Conservation (phyloP, 139 green algal species). For the Tetradesmus lagerheimii region DNA sequence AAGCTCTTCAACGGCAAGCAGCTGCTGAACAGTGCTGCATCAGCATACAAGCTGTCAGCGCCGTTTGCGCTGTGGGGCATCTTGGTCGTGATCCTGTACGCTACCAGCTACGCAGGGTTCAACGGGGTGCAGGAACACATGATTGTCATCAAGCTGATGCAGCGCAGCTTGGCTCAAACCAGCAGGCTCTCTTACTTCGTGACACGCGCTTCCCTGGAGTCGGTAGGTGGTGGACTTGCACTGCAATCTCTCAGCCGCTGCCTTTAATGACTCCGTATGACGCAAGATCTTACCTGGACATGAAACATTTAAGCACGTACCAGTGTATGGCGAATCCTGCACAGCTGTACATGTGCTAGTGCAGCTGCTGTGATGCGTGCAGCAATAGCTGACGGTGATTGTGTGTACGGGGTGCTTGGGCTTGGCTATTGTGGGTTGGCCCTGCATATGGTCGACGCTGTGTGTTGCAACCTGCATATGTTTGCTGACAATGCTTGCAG, state of each 20-base stretch:
- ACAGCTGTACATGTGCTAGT: neutral
- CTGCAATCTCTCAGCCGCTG: neutral
- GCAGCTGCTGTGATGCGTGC: neutral
- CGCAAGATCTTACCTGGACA: too few relatives aligned
- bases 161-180: neutral
- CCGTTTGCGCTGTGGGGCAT: conserved; percentile 53
- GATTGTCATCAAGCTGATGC: conserved; percentile 29
- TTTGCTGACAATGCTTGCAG: neutral
- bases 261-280: too few relatives aligned
- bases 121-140: neutral
- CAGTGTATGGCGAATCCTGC: neutral
- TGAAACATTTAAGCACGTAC: too few relatives aligned
- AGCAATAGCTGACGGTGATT: neutral
- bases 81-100: conserved; percentile 55
- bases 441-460: neutral
- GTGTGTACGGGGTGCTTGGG: neutral
- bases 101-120: conserved; percentile 40
- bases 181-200: conserved; percentile 12
- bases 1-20: conserved; percentile 50
- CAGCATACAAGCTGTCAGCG: conserved; percentile 41
- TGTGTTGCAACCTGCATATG: too few relatives aligned
- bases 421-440: neutral
- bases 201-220: neutral
- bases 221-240: neutral
- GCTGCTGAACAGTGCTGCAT: conserved; percentile 25